These are phyloP conservation scores for Trichoderma semiorbis DNA, from an alignment of 2,329 filamentous ascomycete species.

Conservation along the genomic window DNA sequence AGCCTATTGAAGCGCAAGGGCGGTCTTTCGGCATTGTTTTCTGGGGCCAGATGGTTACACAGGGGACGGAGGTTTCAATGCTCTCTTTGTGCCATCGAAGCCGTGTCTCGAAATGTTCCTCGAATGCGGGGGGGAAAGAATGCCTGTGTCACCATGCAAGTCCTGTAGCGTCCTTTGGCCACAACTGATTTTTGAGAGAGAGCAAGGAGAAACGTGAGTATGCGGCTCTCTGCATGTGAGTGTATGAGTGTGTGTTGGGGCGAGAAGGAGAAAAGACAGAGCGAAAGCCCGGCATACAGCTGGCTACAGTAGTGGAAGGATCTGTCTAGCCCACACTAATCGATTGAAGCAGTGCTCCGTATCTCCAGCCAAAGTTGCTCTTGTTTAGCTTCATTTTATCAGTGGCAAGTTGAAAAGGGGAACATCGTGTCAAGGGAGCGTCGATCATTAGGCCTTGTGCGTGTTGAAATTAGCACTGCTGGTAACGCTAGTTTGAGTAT, in stretches of 20 bases:
- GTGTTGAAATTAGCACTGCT: neutral
- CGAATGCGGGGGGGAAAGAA: neutral
- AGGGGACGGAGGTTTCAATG: neutral
- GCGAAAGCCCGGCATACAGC: neutral
- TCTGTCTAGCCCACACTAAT: neutral
- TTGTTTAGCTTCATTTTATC: neutral
- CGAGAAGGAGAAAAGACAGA: neutral
- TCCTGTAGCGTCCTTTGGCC: neutral
- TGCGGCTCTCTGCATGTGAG: neutral
- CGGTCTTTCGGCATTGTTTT: slow-evolving; percentile 8
- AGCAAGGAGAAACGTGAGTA: neutral
- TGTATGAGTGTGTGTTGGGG: neutral
- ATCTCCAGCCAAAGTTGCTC: neutral
- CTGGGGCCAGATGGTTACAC: neutral
- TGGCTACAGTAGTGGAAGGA: slow-evolving; percentile 1
- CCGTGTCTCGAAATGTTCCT: neutral
- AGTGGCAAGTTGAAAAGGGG: neutral
- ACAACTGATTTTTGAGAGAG: neutral
- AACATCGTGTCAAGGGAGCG: neutral
- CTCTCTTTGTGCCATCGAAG: neutral
- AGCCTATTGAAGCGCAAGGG: neutral
- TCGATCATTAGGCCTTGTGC: slow-evolving; percentile 1
- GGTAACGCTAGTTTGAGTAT: neutral
- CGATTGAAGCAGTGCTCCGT: neutral
- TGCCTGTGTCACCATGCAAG: neutral